Conservation (phyloP, 2,329 filamentous ascomycete species). For the Lasiodiplodia sp. region DNA sequence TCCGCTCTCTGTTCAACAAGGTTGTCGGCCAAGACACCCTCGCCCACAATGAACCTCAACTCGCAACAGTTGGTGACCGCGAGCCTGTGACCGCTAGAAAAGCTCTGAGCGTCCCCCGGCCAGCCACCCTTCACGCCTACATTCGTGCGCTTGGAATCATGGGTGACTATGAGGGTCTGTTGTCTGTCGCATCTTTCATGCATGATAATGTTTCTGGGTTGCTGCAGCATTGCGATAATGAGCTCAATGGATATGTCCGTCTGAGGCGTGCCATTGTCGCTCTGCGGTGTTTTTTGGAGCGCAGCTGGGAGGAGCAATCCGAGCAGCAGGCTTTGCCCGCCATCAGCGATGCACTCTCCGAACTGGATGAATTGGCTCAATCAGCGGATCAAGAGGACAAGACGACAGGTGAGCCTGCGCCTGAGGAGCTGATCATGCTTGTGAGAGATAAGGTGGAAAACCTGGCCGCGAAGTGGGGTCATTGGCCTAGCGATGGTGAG, state of each 20-base stretch:
- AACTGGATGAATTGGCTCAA: neutral
- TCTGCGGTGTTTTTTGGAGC: conserved; percentile 51
- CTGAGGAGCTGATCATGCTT: conserved; percentile 42
- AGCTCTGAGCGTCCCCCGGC: conserved; percentile 55
- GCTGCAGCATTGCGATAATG: neutral
- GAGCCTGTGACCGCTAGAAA: conserved; percentile 33
- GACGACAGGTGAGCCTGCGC: conserved; percentile 27
- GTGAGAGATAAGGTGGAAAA: conserved; percentile 43
- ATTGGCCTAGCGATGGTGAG: conserved; percentile 53
- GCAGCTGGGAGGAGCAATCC: conserved; percentile 35
- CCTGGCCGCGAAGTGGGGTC: conserved; percentile 48
- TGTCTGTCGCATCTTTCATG: conserved; percentile 49
- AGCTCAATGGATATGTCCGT: conserved; percentile 54
- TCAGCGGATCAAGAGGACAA: neutral
- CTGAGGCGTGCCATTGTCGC: conserved; percentile 49
- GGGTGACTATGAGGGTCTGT: conserved; percentile 66
- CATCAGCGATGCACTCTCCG: neutral
- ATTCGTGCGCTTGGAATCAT: conserved; percentile 68
- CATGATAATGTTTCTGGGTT: neutral
- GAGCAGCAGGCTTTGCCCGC: neutral
- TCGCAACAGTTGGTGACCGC: conserved; percentile 32
- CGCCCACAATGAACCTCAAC: conserved; percentile 52
- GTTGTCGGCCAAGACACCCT: conserved; percentile 8
- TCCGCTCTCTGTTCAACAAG: conserved; percentile 27
- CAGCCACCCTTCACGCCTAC: conserved; percentile 63